Conservation (phyloP, 2,329 filamentous ascomycete species). For the Hyphodiscus sp. region DNA sequence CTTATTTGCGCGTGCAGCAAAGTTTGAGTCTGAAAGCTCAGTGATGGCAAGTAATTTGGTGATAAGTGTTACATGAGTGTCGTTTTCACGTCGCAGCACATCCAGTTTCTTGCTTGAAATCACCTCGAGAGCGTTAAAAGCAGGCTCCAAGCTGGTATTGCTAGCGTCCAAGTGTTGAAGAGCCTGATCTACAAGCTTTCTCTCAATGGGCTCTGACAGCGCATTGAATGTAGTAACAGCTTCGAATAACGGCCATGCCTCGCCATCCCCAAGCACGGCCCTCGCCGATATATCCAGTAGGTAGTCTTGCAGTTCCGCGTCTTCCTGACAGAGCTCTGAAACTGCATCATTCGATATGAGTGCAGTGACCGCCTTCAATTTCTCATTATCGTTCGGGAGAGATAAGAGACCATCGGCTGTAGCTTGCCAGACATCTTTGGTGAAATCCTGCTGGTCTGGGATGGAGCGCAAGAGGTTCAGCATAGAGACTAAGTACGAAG, state of each 20-base stretch:
- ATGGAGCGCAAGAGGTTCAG: conserved; percentile 50
- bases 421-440: conserved; percentile 20
- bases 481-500: conserved; percentile 57
- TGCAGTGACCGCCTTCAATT: conserved; percentile 33
- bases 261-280: conserved; percentile 31
- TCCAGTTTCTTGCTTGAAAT: conserved; percentile 40
- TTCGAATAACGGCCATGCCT: conserved; percentile 42
- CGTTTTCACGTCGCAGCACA: conserved; percentile 39
- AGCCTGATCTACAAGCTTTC: conserved; percentile 28
- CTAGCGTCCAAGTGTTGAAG: conserved; percentile 21
- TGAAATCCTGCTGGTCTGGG: conserved; percentile 29
- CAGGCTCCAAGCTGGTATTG: conserved; percentile 20
- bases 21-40: conserved; percentile 39
- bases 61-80: conserved; percentile 44
- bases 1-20: conserved; percentile 16
- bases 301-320: conserved; percentile 40
- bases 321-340: conserved; percentile 33
- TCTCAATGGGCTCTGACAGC: conserved; percentile 24
- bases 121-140: conserved; percentile 42
- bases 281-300: conserved; percentile 37
- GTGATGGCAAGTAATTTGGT: conserved; percentile 47
- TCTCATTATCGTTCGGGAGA: conserved; percentile 22
- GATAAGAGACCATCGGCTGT: conserved; percentile 39
- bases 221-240: conserved; percentile 36
- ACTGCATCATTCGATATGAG: conserved; percentile 42